Conservation (phyloP, 2,329 filamentous ascomycete genomes). For the Macroventuria anomochaeta region DNA sequence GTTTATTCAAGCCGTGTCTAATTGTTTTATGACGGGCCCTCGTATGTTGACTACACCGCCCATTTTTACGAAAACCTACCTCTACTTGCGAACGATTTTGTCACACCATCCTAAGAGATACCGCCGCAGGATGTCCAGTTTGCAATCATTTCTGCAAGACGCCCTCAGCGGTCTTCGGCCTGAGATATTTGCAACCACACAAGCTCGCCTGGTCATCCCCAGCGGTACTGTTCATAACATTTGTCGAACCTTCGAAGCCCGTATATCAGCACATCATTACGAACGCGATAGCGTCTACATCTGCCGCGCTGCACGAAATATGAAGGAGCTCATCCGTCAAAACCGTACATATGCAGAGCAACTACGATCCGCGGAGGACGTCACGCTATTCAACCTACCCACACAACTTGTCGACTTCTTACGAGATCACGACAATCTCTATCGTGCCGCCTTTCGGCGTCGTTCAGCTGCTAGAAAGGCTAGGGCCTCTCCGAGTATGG, state of each 20-base stretch:
- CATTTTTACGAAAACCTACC: not conserved
- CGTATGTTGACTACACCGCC: not conserved
- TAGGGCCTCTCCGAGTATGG: not conserved
- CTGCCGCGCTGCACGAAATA: not conserved
- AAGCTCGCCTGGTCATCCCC: not conserved
- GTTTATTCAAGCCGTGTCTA: not conserved
- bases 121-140: not conserved
- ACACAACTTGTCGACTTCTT: slow-evolving; percentile 1
- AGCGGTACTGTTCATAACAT: not conserved
- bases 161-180: not conserved
- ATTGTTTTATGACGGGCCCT: not conserved
- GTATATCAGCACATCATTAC: slow-evolving; percentile 2
- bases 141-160: not conserved
- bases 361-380: not conserved
- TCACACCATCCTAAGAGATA: not conserved
- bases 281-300: not conserved
- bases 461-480: not conserved
- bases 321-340: not conserved
- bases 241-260: not conserved
- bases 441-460: slow-evolving; percentile 4
- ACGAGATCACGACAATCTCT: slow-evolving; percentile 12
- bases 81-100: not conserved
- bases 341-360: slow-evolving; percentile 5
- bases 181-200: not conserved
- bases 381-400: slow-evolving; percentile 4